Evolutionary conservation across 78 protist species (phyloP).

Genomic region (Isochrysis galbana): DNA sequence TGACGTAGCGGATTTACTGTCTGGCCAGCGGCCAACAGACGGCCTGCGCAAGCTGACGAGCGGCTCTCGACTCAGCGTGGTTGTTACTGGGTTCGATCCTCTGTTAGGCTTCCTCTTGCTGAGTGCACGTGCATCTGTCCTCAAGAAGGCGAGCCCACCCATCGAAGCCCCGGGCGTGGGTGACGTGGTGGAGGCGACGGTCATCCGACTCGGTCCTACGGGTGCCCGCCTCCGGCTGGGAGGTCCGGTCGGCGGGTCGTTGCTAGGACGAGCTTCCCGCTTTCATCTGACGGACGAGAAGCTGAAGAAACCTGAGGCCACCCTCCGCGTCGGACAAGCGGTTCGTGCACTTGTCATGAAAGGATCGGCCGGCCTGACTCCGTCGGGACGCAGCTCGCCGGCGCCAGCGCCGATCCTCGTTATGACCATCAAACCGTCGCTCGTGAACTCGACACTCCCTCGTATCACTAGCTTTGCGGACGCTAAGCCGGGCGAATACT

Average conservation of each 20-base stretch:
- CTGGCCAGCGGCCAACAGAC: background rate
- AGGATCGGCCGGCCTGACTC: background rate
- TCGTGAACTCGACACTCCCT: conserved; percentile 26
- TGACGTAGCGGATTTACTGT: background rate
- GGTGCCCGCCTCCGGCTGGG: conserved; percentile 33
- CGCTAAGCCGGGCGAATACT: background rate
- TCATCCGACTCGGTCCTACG: background rate
- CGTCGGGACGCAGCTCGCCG: background rate
- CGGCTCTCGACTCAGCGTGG: background rate
- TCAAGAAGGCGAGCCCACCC: background rate
- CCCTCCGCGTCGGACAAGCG: background rate
- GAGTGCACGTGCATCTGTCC: background rate
- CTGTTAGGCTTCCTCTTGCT: background rate
- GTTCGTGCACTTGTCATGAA: background rate
- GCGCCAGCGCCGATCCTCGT: background rate
- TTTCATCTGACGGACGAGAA: conserved; percentile 14
- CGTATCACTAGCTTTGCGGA: background rate
- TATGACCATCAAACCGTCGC: conserved; percentile 26
- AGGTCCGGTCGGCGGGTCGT: background rate
- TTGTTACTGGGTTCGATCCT: background rate
- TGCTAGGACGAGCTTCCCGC: background rate
- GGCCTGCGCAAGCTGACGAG: background rate
- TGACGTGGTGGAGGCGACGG: background rate
- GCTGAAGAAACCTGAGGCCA: background rate
- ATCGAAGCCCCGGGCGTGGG: background rate